These are phyloP conservation scores for Diaporthe ampelina DNA, from an alignment of 2,329 filamentous ascomycete genomes.

Conservation along the genomic window DNA sequence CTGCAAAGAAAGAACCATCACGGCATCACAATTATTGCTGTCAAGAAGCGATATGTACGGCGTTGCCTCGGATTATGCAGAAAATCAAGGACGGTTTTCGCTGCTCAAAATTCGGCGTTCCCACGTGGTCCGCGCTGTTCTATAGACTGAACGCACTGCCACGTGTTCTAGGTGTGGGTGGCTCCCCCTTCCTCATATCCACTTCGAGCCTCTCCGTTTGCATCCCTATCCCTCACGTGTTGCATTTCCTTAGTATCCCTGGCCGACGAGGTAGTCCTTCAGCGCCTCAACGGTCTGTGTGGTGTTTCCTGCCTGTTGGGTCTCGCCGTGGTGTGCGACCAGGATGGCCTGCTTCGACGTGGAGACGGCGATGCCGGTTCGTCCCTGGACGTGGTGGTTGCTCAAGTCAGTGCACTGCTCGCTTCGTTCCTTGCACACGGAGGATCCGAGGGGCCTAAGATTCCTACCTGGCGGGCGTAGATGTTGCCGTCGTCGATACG, in stretches of 20 bases:
- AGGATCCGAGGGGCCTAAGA: neutral
- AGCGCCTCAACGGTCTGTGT: constrained; percentile 85
- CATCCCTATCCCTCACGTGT: constrained; percentile 40
- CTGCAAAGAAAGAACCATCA: neutral
- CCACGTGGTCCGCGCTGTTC: constrained; percentile 41
- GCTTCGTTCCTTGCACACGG: neutral
- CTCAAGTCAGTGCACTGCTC: constrained; percentile 26
- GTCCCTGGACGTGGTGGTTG: constrained; percentile 64
- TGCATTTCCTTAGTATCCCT: constrained; percentile 74
- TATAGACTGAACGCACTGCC: constrained; percentile 41
- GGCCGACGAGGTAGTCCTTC: constrained; percentile 86
- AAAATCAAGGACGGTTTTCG: constrained; percentile 35
- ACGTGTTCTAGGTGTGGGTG: constrained; percentile 37
- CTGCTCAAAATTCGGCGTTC: constrained; percentile 39
- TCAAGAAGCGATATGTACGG: constrained; percentile 27
- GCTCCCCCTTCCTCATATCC: constrained; percentile 22
- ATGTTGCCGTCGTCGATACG: constrained; percentile 82
- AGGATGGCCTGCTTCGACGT: constrained; percentile 93
- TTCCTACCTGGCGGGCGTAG: constrained; percentile 86
- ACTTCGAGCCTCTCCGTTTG: constrained; percentile 6
- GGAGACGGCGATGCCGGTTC: constrained; percentile 83
- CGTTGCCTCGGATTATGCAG: constrained; percentile 37
- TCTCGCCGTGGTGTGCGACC: constrained; percentile 87
- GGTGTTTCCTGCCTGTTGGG: constrained; percentile 79
- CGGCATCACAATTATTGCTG: constrained; percentile 13